Evolutionary conservation across 2,329 filamentous ascomycete species (phyloP).

Genomic region (Sporothrix dimorphospora): DNA sequence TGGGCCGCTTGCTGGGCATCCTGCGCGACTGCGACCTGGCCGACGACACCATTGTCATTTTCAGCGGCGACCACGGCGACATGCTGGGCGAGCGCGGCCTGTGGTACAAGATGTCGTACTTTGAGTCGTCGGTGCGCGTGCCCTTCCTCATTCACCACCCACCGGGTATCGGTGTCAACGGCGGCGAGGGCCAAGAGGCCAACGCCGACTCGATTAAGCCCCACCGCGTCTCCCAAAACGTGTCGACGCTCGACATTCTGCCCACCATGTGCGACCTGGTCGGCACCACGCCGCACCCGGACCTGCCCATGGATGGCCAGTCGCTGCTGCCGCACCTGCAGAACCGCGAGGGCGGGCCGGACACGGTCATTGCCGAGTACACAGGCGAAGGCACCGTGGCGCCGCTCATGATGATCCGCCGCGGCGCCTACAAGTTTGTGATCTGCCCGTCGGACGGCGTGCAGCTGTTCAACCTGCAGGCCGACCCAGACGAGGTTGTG

Average conservation of each 20-base stretch:
- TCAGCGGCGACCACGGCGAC: slow-evolving; percentile 91
- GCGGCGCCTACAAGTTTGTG: slow-evolving; percentile 88
- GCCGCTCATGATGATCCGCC: slow-evolving; percentile 91
- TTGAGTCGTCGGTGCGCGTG: slow-evolving; percentile 86
- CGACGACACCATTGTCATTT: slow-evolving; percentile 87
- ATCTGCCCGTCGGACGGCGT: slow-evolving; percentile 82
- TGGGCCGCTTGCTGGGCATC: slow-evolving; percentile 78
- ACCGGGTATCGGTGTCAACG: slow-evolving; percentile 41
- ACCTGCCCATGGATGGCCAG: slow-evolving; percentile 82
- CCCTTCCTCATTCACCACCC: slow-evolving; percentile 86
- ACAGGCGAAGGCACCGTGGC: slow-evolving; percentile 90
- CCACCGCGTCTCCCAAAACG: slow-evolving; percentile 77
- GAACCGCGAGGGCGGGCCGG: slow-evolving; percentile 62
- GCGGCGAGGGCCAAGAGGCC: slow-evolving; percentile 35
- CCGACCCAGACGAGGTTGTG: slow-evolving; percentile 75
- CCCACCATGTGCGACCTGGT: slow-evolving; percentile 86
- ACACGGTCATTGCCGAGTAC: slow-evolving; percentile 94
- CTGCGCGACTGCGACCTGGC: slow-evolving; percentile 78
- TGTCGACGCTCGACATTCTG: slow-evolving; percentile 87
- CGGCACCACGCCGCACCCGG: slow-evolving; percentile 67
- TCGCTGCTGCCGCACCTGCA: slow-evolving; percentile 80
- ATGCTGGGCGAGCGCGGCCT: slow-evolving; percentile 92
- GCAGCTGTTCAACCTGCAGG: slow-evolving; percentile 78
- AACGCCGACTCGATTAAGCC: slow-evolving; percentile 61
- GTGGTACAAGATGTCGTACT: slow-evolving; percentile 96